These are phyloP conservation scores for Entoloma clypeatum DNA, from an alignment of 1,284 basidiomycete genomes.

Conservation along the genomic window DNA sequence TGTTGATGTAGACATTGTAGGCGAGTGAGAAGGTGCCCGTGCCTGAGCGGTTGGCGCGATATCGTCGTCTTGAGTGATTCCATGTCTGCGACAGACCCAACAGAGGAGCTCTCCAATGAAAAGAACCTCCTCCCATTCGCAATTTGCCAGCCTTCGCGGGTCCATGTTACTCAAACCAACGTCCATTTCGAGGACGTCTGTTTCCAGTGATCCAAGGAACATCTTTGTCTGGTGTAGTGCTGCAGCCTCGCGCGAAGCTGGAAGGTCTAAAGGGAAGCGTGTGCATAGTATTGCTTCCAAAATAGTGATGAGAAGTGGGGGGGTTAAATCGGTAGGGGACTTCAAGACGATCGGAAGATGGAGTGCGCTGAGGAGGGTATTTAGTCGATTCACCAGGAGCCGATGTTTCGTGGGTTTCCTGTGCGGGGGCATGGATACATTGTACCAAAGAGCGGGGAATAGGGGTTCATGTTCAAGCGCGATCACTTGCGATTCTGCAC, in stretches of 20 bases:
- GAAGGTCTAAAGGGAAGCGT: constrained; percentile 28
- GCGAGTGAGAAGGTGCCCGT: constrained; percentile 9
- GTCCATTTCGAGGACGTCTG: constrained; percentile 57
- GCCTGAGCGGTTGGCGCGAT: constrained; percentile 19
- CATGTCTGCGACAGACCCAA: constrained; percentile 52
- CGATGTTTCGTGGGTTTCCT: background rate
- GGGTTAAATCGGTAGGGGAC: constrained; percentile 66
- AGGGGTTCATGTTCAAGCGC: background rate
- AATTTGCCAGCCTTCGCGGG: constrained; percentile 55
- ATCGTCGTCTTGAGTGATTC: constrained; percentile 31
- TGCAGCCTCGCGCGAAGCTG: constrained; percentile 33
- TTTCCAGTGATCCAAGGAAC: constrained; percentile 71
- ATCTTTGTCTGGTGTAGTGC: constrained; percentile 66
- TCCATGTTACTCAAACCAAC: constrained; percentile 62
- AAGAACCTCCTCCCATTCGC: constrained; percentile 59
- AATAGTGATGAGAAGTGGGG: constrained; percentile 62
- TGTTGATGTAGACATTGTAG: constrained; percentile 16
- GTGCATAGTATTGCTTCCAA: constrained; percentile 55
- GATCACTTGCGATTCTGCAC: background rate
- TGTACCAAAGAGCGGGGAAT: constrained; percentile 10
- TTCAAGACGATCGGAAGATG: constrained; percentile 50
- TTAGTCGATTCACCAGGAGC: constrained; percentile 32
- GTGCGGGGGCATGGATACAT: constrained; percentile 17
- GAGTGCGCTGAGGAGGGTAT: constrained; percentile 46
- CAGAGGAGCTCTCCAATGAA: constrained; percentile 61